Base-by-base conservation (phyloP, 345 rosid genomes). In the Gossypium turneri region DNA sequence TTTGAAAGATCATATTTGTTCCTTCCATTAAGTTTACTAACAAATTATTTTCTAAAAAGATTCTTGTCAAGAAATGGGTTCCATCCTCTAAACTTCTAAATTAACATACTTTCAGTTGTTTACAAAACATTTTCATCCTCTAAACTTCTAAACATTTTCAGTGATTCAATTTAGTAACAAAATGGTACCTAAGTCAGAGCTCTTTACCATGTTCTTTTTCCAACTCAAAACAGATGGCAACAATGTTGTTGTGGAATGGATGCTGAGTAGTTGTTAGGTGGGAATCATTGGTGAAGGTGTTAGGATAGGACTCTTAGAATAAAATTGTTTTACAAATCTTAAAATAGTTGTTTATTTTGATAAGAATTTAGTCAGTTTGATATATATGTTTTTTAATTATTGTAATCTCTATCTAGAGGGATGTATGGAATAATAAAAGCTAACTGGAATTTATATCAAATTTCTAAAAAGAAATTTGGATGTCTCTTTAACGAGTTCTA, bases 51-150 rank as follows among this genome's bases (percentile, higher is more conserved):
- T 41, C 51, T 64, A 41, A 3, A 64, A 41, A 41, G 16, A 41
- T 64, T 64, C 50, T 41, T 1, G 27, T 41, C 51, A n/a, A 17
- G 50, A 64, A 64, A 41, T 41, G 51, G 51, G 69, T 41, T 64
- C 25, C 51, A 64, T 64, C 69, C 73, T 51, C 60, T 69, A 69
- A 69, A 68, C 22, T 22, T 68, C 58, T 15, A 48, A 69, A 50
- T 17, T 50, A 50, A 50, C 27, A 56, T 51, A 15, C 27, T 69
- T 27, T 27, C 20, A 22, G n/a, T 27, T 52, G 47, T 52, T 34
- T 4, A 34, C 41, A 5, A 34, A 34, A 34, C 41, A 34, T 34
- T 34, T 34, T 34, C 41, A 34, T 34, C 41, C 41, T 34, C 41
- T 34, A 34, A 34, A 34, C 7, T 34, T 34, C 41, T 34, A 34